These are phyloP conservation scores for Xylaria multiplex DNA, from an alignment of 2,329 filamentous ascomycete species.

Conservation along the genomic window DNA sequence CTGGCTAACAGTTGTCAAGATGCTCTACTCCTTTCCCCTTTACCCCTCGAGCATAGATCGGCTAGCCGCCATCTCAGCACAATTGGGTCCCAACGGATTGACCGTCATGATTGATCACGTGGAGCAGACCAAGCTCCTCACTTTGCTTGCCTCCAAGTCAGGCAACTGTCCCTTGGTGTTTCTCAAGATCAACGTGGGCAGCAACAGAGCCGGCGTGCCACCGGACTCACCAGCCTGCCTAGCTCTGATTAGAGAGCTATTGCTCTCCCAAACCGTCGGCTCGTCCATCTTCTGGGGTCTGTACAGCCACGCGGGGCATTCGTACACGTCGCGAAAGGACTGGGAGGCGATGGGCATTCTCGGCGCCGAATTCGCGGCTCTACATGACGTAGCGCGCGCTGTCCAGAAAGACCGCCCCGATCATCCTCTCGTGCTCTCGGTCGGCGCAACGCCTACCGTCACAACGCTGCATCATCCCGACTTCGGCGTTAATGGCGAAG, in stretches of 20 bases:
- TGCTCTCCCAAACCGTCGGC: slow-evolving; percentile 55
- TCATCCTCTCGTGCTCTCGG: slow-evolving; percentile 65
- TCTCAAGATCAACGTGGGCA: slow-evolving; percentile 80
- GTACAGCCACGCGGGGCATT: slow-evolving; percentile 79
- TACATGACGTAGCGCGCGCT: slow-evolving; percentile 57
- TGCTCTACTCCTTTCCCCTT: slow-evolving; percentile 78
- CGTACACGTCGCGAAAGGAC: slow-evolving; percentile 69
- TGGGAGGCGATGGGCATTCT: slow-evolving; percentile 61
- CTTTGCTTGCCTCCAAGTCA: slow-evolving; percentile 55
- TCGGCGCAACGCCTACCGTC: slow-evolving; percentile 81
- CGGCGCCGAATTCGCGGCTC: slow-evolving; percentile 63
- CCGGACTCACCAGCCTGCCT: slow-evolving; percentile 59
- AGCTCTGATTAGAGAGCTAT: slow-evolving; percentile 57
- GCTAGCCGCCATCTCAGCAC: slow-evolving; percentile 64
- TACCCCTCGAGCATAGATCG: slow-evolving; percentile 68
- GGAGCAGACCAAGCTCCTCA: slow-evolving; percentile 63
- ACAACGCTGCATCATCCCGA: slow-evolving; percentile 69
- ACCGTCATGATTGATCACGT: slow-evolving; percentile 76
- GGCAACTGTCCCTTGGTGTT: slow-evolving; percentile 66
- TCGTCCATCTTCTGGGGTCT: slow-evolving; percentile 66
- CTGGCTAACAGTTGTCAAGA: slow-evolving; percentile 49
- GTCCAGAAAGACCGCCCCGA: slow-evolving; percentile 48
- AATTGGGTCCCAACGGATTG: slow-evolving; percentile 66
- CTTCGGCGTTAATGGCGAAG: slow-evolving; percentile 35
- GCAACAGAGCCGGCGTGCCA: slow-evolving; percentile 74